phyloP scores from a whole-genome alignment of 495 filamentous ascomycete genomes.

The Aspergillus baeticus region DNA sequence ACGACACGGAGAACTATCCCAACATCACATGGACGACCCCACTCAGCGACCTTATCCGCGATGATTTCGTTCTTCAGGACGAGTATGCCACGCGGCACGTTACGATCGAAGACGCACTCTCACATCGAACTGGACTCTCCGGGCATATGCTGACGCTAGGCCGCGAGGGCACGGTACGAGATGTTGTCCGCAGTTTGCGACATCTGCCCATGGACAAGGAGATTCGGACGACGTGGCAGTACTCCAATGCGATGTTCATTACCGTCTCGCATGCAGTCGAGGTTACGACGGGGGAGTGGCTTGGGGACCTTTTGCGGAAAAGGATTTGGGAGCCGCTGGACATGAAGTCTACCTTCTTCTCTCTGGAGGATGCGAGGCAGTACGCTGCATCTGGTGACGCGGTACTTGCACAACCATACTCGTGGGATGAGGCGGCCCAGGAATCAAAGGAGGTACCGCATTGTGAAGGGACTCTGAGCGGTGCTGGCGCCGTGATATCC shows the following conservation, averaged over 20 bases:
- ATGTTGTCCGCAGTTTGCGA: slow-evolving; percentile 39
- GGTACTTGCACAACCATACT: no score
- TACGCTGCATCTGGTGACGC: no score
- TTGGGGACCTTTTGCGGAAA: slow-evolving; percentile 42
- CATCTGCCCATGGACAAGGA: slow-evolving; percentile 39
- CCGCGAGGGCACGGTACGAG: slow-evolving; percentile 21
- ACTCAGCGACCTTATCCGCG: slow-evolving; percentile 45
- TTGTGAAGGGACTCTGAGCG: slow-evolving; percentile 22
- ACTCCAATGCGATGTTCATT: slow-evolving; percentile 55
- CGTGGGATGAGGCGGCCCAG: no score
- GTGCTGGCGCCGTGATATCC: slow-evolving; percentile 48
- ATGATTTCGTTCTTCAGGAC: slow-evolving; percentile 50
- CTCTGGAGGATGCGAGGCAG: slow-evolving; percentile 32
- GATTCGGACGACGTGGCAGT: slow-evolving; percentile 43
- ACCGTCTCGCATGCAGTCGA: slow-evolving; percentile 39
- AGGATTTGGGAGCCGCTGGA: slow-evolving; percentile 47
- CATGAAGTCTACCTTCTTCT: slow-evolving; percentile 49
- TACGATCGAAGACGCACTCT: slow-evolving; percentile 51
- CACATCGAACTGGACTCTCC: slow-evolving; percentile 50
- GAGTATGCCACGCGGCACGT: slow-evolving; percentile 41
- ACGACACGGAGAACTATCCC: slow-evolving; percentile 27
- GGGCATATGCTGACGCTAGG: slow-evolving; percentile 38
- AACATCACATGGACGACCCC: slow-evolving; percentile 47
- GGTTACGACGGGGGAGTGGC: slow-evolving; percentile 25
- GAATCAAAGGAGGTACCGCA: slow-evolving; percentile 1